Conservation (phyloP, 2,329 filamentous ascomycete genomes). For the Verticillium klebahnii region DNA sequence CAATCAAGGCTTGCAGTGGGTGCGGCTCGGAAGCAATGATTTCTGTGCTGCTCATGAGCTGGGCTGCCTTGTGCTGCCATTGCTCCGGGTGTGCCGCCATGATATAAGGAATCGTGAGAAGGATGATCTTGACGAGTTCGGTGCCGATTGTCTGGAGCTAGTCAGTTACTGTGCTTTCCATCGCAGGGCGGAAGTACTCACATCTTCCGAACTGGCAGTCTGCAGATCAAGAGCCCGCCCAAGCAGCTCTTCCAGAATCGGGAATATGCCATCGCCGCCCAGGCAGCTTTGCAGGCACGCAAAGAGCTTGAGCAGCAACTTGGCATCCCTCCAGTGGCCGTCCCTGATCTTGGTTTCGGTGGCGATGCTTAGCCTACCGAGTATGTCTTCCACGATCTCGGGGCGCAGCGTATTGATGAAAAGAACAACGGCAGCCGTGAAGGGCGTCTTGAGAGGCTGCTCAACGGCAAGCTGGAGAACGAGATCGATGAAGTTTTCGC, state of each 20-base stretch:
- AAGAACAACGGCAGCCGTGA: slow-evolving; percentile 78
- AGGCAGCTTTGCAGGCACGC: slow-evolving; percentile 79
- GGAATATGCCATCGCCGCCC: slow-evolving; percentile 80
- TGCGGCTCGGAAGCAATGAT: slow-evolving; percentile 90
- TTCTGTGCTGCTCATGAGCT: slow-evolving; percentile 88
- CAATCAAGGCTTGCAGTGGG: slow-evolving; percentile 76
- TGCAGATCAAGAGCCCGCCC: slow-evolving; percentile 86
- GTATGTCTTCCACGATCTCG: slow-evolving; percentile 67
- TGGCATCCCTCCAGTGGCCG: slow-evolving; percentile 86
- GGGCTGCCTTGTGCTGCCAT: slow-evolving; percentile 67
- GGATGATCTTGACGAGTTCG: slow-evolving; percentile 93
- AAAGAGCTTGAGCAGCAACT: slow-evolving; percentile 83
- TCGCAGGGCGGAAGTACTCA: slow-evolving; percentile 39
- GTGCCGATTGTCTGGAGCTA: slow-evolving; percentile 58
- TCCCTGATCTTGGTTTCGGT: slow-evolving; percentile 63
- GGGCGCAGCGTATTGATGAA: slow-evolving; percentile 73
- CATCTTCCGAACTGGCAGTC: slow-evolving; percentile 88
- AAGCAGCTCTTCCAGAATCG: slow-evolving; percentile 85
- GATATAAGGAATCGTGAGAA: slow-evolving; percentile 88
- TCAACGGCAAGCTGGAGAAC: slow-evolving; percentile 74
- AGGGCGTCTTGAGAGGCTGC: slow-evolving; percentile 97
- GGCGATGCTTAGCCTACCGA: slow-evolving; percentile 56
- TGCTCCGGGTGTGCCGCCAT: slow-evolving; percentile 68
- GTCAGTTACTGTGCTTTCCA: neutral
- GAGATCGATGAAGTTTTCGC: slow-evolving; percentile 67